These are phyloP conservation scores for Hymenotorrendiella dingleyae DNA, from an alignment of 2,329 filamentous ascomycete species.

Conservation along the genomic window DNA sequence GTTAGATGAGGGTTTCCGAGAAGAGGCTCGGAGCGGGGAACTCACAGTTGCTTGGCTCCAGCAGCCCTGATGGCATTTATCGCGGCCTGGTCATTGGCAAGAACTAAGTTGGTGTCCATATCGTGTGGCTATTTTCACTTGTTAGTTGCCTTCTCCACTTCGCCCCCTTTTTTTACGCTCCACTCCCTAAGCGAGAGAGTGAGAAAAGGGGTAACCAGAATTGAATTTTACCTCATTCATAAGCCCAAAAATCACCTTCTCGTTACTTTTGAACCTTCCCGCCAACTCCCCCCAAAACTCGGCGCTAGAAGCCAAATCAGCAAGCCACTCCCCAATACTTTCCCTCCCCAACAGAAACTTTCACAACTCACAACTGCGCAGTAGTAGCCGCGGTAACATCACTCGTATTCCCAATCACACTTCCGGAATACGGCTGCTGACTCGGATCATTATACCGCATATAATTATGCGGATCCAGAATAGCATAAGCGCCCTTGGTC, in stretches of 20 bases:
- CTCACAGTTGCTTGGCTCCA: conserved; percentile 38
- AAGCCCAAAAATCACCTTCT: conserved; percentile 54
- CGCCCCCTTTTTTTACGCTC: no score
- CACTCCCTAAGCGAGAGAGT: no score
- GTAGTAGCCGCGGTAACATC: conserved; percentile 42
- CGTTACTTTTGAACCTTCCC: conserved; percentile 39
- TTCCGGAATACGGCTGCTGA: conserved; percentile 41
- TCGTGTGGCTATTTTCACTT: conserved; percentile 37
- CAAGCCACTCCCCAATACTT: neutral
- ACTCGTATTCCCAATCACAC: conserved; percentile 41
- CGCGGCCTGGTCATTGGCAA: conserved; percentile 42
- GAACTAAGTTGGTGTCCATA: conserved; percentile 40
- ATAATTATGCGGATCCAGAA: conserved; percentile 48
- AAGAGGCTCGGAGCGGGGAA: neutral
- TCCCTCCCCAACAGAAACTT: neutral
- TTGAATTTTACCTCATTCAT: conserved; percentile 51
- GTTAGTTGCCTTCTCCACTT: no score
- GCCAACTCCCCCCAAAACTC: conserved; percentile 45
- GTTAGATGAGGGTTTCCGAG: neutral
- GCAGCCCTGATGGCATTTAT: conserved; percentile 39
- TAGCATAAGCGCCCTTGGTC: conserved; percentile 40
- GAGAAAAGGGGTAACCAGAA: neutral
- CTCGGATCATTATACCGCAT: conserved; percentile 49
- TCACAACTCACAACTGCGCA: conserved; percentile 33
- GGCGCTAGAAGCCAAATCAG: conserved; percentile 17